Conservation (phyloP, 768 basidiomycete species). For the Lactarius hengduanensis region DNA sequence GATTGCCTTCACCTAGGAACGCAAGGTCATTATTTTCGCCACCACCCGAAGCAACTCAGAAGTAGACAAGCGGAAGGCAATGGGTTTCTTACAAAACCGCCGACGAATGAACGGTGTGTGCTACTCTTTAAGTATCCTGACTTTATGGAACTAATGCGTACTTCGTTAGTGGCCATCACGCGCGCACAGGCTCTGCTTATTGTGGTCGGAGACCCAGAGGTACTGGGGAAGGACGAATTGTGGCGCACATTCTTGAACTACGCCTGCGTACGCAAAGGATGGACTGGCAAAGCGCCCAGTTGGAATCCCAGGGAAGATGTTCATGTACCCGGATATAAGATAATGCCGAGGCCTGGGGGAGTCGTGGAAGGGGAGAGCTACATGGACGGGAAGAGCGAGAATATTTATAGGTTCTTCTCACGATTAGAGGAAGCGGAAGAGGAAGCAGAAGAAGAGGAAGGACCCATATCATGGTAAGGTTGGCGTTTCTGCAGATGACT, state of each 20-base stretch:
- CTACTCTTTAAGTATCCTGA: neutral
- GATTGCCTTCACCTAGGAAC: constrained; percentile 33
- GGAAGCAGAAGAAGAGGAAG: neutral
- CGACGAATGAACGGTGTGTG: constrained; percentile 42
- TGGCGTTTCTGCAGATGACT: too few relatives aligned
- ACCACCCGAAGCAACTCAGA: constrained; percentile 39
- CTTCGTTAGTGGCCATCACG: constrained; percentile 55
- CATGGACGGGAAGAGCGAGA: constrained; percentile 11
- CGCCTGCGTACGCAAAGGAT: constrained; percentile 49
- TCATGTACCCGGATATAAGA: neutral
- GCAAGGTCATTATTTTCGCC: constrained; percentile 39
- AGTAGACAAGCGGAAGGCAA: constrained; percentile 31
- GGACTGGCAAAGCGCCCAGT: constrained; percentile 44
- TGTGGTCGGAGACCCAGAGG: constrained; percentile 57
- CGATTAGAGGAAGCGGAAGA: neutral
- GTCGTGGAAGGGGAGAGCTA: constrained; percentile 7
- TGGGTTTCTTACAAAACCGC: constrained; percentile 40
- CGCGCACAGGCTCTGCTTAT: constrained; percentile 64
- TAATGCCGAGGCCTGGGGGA: neutral
- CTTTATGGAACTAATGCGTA: neutral
- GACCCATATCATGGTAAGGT: too few relatives aligned
- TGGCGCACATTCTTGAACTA: constrained; percentile 64
- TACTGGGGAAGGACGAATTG: constrained; percentile 55
- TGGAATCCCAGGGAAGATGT: constrained; percentile 37
- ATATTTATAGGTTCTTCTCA: too few relatives aligned